phyloP scores from a whole-genome alignment of 1,284 basidiomycete genomes.

The Inonotus hispidus region DNA sequence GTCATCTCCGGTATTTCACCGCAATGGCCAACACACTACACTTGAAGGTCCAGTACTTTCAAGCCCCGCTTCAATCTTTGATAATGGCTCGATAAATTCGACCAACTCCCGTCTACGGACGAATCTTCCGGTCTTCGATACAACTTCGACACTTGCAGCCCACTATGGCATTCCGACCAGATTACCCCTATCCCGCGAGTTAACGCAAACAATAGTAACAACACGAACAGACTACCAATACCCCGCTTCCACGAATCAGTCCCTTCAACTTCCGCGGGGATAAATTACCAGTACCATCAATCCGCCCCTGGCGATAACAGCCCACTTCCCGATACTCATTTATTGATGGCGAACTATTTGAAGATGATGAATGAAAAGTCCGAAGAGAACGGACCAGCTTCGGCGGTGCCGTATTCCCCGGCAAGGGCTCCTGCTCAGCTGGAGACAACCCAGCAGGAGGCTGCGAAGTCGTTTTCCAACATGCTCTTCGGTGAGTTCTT shows the following conservation, averaged over 20 bases:
- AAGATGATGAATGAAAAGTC: constrained; percentile 40
- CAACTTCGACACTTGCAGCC: constrained; percentile 53
- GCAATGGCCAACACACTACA: constrained; percentile 28
- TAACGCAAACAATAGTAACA: constrained; percentile 36
- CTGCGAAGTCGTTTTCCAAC: constrained; percentile 6
- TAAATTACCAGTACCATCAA: neutral
- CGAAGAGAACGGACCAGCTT: constrained; percentile 18
- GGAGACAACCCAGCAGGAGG: constrained; percentile 10
- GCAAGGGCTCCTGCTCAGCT: constrained; percentile 8
- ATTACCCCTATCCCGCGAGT: constrained; percentile 56
- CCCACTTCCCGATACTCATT: constrained; percentile 27
- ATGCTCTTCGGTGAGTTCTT: constrained; percentile 13
- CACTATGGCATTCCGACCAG: constrained; percentile 71
- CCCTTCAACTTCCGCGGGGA: constrained; percentile 16
- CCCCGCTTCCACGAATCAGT: constrained; percentile 19
- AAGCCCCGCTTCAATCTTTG: constrained; percentile 30
- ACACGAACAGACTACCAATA: constrained; percentile 28
- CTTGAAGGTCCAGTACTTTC: constrained; percentile 39
- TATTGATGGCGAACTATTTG: constrained; percentile 41
- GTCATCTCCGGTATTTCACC: constrained; percentile 25
- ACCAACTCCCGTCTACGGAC: constrained; percentile 38
- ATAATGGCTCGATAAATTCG: constrained; percentile 43
- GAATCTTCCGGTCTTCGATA: constrained; percentile 40
- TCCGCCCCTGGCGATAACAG: neutral
- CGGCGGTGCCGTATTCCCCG: constrained; percentile 22